A percentile compares a stretch with the other conserved stretches of the same genome.
Evolutionary conservation across 1,139 yeast genomes (phyloP).

Genomic region (Candida neerlandica): DNA sequence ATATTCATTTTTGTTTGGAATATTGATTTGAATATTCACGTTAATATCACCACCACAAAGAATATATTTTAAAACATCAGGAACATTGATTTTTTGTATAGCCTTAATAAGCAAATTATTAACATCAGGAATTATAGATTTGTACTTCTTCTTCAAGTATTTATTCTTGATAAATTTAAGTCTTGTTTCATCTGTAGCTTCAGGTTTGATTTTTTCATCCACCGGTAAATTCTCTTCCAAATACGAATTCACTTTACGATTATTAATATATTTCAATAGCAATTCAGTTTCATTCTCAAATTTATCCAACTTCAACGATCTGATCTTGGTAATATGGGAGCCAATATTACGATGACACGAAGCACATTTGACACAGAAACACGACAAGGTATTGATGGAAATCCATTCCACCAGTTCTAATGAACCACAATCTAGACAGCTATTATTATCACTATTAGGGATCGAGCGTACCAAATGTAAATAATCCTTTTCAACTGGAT

Average conservation of each 20-base stretch:
- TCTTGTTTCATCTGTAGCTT: conserved; percentile 37
- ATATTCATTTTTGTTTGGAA: conserved; percentile 24
- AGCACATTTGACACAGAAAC: conserved; percentile 83
- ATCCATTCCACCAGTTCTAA: conserved; percentile 80
- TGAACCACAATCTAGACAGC: conserved; percentile 81
- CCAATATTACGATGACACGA: conserved; percentile 58
- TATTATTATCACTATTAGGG: conserved; percentile 56
- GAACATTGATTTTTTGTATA: conserved; percentile 52
- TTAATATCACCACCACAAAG: conserved; percentile 55
- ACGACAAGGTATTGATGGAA: conserved; percentile 70
- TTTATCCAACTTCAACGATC: conserved; percentile 53
- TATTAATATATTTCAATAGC: conserved; percentile 46
- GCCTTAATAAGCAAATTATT: conserved; percentile 42
- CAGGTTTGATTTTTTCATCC: conserved; percentile 21
- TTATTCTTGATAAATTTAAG: conserved; percentile 52
- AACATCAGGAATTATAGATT: conserved; percentile 25
- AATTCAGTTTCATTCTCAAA: conserved; percentile 45
- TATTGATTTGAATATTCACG: conserved; percentile 33
- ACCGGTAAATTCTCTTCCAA: conserved; percentile 32
- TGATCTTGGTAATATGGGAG: conserved; percentile 51
- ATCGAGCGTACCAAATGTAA: conserved; percentile 48
- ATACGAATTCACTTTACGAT: conserved; percentile 36
- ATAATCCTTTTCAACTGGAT: conserved; percentile 28
- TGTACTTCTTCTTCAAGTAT: conserved; percentile 47
- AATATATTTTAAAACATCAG: conserved; percentile 47